Conservation (phyloP, 106 monocot species). For the Ottelia alismoides region DNA sequence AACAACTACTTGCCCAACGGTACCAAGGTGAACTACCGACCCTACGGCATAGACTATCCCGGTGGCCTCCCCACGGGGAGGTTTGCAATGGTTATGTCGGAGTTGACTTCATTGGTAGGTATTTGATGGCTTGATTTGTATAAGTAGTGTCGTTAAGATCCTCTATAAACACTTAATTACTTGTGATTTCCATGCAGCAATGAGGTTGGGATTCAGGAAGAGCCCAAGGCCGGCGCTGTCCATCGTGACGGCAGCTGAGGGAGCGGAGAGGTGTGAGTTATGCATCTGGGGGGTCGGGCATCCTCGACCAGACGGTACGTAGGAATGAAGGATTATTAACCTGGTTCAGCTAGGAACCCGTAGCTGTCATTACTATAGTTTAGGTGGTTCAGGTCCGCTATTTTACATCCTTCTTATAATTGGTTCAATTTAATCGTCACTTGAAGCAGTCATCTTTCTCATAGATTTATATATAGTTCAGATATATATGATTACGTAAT, state of each 20-base stretch:
- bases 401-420: not conserved
- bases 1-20: slow-evolving; percentile 1
- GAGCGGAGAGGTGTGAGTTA: slow-evolving; percentile 25
- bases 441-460: no score
- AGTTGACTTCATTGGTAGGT: no score
- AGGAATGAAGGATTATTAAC: no score
- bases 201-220: no score
- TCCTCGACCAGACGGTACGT: slow-evolving; percentile 24
- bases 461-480: no score
- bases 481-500: no score
- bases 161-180: no score
- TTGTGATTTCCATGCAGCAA: no score
- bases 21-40: not conserved
- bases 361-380: not conserved
- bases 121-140: not conserved
- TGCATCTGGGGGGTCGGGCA: slow-evolving; percentile 44
- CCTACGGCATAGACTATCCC: no score
- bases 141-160: slow-evolving; percentile 15
- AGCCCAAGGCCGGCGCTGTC: slow-evolving; percentile 22
- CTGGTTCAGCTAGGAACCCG: not conserved
- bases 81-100: no score
- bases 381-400: no score
- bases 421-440: not conserved
- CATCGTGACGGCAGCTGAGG: not conserved
- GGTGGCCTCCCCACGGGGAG: no score